Conservation (phyloP, 768 basidiomycete species). For the Naganishia kalamii region DNA sequence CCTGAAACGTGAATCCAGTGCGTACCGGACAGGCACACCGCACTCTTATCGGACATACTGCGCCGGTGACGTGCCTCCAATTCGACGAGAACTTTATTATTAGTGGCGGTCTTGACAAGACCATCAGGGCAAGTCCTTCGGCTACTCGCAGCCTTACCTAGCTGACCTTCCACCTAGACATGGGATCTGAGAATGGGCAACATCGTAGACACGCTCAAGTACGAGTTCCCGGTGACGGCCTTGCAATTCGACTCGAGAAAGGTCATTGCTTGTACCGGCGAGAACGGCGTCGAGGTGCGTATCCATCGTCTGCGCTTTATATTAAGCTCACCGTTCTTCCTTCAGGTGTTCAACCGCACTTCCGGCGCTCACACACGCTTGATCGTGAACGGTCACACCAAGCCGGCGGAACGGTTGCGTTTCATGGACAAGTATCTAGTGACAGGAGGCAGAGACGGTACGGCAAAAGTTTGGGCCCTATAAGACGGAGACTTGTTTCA, state of each 20-base stretch:
- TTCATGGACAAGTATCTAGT: conserved; percentile 96
- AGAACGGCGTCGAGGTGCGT: conserved; percentile 71
- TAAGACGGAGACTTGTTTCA: conserved; percentile 40
- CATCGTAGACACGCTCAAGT: conserved; percentile 79
- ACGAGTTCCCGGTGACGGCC: conserved; percentile 81
- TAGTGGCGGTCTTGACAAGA: conserved; percentile 89
- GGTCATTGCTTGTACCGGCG: conserved; percentile 82
- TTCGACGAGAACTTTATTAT: conserved; percentile 93
- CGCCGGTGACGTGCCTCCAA: conserved; percentile 82
- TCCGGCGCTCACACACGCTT: conserved; percentile 80
- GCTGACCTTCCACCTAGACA: conserved; percentile 56
- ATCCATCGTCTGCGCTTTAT: conserved; percentile 48
- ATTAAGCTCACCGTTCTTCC: not conserved
- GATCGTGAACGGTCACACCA: conserved; percentile 84
- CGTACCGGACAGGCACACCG: conserved; percentile 94
- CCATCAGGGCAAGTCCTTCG: conserved; percentile 62
- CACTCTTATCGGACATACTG: conserved; percentile 85
- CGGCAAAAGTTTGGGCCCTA: conserved; percentile 88
- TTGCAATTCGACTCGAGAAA: conserved; percentile 94
- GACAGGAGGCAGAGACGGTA: conserved; percentile 78
- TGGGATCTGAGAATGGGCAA: conserved; percentile 93
- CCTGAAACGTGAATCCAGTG: conserved; percentile 55
- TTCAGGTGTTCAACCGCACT: conserved; percentile 77
- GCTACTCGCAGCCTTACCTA: not conserved
- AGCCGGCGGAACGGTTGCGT: conserved; percentile 76